Evolutionary conservation across 73 alveolate species (phyloP).

Genomic region (Tetrahymena borealis): DNA sequence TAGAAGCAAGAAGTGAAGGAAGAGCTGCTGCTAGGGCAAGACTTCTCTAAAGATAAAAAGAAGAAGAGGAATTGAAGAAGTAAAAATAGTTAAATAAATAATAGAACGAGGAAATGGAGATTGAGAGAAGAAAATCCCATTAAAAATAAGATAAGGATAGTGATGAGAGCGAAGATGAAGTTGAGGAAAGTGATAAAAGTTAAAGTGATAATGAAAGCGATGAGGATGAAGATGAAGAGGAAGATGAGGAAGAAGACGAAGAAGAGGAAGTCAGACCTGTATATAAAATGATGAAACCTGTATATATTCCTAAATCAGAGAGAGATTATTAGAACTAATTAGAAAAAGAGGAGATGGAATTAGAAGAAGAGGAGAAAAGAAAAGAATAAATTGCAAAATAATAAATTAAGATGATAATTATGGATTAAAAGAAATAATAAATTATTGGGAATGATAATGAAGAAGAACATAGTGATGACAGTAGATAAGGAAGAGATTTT

Average conservation of each 20-base stretch:
- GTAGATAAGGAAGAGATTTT: slow-evolving; percentile 40
- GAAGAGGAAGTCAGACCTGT: slow-evolving; percentile 22
- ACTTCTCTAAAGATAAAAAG: not conserved
- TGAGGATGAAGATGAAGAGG: slow-evolving; percentile 45
- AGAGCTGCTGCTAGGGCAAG: not conserved
- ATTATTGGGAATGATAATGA: slow-evolving; percentile 42
- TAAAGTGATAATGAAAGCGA: slow-evolving; percentile 25
- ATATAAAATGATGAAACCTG: slow-evolving; percentile 55
- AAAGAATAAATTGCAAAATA: slow-evolving; percentile 46
- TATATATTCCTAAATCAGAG: slow-evolving; percentile 49
- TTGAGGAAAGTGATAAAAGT: slow-evolving; percentile 24
- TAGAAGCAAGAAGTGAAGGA: not conserved
- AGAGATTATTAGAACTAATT: slow-evolving; percentile 39
- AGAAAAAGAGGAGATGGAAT: slow-evolving; percentile 40
- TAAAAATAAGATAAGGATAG: not conserved
- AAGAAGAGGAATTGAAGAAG: not conserved
- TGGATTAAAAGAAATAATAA: slow-evolving; percentile 43
- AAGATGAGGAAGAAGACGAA: slow-evolving; percentile 46
- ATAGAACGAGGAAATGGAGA: not conserved
- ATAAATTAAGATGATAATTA: slow-evolving; percentile 57
- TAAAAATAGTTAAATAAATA: not conserved
- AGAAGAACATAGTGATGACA: slow-evolving; percentile 60
- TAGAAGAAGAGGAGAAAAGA: slow-evolving; percentile 43
- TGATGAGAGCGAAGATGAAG: slow-evolving; percentile 34
- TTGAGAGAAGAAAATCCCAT: not conserved